A percentile compares a stretch with the other conserved stretches of the same genome.
phyloP scores from a whole-genome alignment of 805 yeast species.

The Starmera amethionina region DNA sequence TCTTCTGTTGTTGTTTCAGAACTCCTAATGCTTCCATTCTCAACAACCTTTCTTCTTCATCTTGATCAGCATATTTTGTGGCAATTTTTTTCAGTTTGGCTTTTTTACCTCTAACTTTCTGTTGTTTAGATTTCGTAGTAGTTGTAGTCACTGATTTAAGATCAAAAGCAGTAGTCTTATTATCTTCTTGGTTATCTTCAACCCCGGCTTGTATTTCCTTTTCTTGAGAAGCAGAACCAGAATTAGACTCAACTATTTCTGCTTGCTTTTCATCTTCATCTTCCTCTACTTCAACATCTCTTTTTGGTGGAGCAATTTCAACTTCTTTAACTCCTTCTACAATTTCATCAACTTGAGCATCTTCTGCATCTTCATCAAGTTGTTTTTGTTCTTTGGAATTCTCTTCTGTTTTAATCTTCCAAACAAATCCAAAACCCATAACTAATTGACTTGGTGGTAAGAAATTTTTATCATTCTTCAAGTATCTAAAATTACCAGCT shows the following conservation, averaged over 20 bases:
- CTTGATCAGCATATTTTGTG: conserved; percentile 81
- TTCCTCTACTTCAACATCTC: conserved; percentile 3
- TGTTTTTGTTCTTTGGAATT: conserved; percentile 23
- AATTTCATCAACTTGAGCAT: conserved; percentile 3
- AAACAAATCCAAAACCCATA: conserved; percentile 82
- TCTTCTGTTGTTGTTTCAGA: conserved; percentile 42
- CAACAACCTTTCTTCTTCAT: conserved; percentile 70
- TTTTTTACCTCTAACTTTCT: conserved; percentile 71
- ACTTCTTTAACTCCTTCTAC: not conserved
- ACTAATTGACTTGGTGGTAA: conserved; percentile 77
- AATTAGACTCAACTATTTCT: conserved; percentile 1
- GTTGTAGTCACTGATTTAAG: not conserved
- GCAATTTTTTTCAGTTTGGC: conserved; percentile 76
- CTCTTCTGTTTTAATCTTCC: conserved; percentile 56
- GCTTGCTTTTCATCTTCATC: conserved; percentile 4
- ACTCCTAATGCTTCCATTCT: conserved; percentile 83
- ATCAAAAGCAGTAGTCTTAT: conserved; percentile 1
- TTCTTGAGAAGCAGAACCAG: not conserved
- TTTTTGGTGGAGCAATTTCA: conserved; percentile 1
- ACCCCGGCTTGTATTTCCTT: conserved; percentile 3
- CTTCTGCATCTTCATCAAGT: conserved; percentile 7
- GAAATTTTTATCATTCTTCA: conserved; percentile 37
- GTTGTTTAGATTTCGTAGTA: conserved; percentile 14
- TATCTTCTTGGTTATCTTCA: conserved; percentile 2
- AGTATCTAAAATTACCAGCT: conserved; percentile 50